Conservation (phyloP, 345 rosid species). For the Microthlaspi erraticum region DNA sequence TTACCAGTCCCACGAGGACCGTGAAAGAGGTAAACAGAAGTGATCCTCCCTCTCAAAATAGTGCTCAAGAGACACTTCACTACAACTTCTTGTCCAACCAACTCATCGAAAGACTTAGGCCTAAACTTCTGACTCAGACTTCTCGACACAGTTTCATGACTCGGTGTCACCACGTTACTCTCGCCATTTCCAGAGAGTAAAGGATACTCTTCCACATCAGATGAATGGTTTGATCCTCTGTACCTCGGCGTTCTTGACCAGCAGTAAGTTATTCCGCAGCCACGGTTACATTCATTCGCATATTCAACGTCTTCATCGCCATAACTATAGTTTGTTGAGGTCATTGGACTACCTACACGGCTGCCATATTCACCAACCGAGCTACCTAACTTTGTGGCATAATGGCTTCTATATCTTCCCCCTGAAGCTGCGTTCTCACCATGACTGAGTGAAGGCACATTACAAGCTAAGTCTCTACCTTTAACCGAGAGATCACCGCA, state of each 20-base stretch:
- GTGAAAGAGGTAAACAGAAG: conserved; percentile 80
- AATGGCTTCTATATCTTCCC: conserved; percentile 37
- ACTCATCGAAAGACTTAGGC: conserved; percentile 77
- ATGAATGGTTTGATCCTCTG: conserved; percentile 64
- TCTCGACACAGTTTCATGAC: conserved; percentile 57
- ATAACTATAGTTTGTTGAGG: conserved; percentile 55
- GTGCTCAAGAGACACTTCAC: conserved; percentile 79
- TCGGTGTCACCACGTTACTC: conserved; percentile 33
- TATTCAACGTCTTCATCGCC: conserved; percentile 62
- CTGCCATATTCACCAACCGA: conserved; percentile 62
- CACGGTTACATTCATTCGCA: conserved; percentile 48
- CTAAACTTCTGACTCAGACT: conserved; percentile 77
- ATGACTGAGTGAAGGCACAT: conserved; percentile 39
- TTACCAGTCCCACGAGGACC: conserved; percentile 97
- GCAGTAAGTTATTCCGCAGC: conserved; percentile 79
- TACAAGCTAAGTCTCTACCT: conserved; percentile 48
- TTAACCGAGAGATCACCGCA: conserved; percentile 40
- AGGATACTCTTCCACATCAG: conserved; percentile 74
- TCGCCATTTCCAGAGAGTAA: conserved; percentile 55
- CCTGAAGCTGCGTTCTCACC: conserved; percentile 58
- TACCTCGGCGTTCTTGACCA: conserved; percentile 85
- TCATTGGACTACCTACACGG: conserved; percentile 57
- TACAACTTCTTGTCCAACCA: conserved; percentile 87
- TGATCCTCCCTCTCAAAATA: conserved; percentile 69
- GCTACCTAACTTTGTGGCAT: conserved; percentile 39